Evolutionary conservation across 1,139 yeast species (phyloP).

Genomic region (Kodamaea suecica): DNA sequence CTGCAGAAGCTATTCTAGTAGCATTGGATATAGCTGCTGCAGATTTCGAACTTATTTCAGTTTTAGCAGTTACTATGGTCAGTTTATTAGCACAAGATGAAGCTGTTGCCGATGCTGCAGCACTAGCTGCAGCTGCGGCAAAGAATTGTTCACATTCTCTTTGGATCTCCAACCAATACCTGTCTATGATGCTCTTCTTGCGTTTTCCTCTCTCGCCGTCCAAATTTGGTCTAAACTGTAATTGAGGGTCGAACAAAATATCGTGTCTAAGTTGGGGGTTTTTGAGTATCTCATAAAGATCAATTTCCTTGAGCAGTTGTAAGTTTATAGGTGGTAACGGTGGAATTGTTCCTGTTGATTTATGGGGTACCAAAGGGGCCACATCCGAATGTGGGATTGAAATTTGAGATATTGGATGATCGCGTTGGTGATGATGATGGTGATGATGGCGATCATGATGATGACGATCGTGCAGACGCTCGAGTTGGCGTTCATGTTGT

Average conservation of each 20-base stretch:
- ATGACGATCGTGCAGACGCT: slow-evolving; percentile 10
- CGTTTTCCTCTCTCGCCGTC: slow-evolving; percentile 88
- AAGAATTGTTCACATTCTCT: slow-evolving; percentile 54
- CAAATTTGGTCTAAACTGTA: slow-evolving; percentile 87
- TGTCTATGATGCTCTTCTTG: slow-evolving; percentile 71
- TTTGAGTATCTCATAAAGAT: slow-evolving; percentile 80
- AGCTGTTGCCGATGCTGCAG: slow-evolving; percentile 6
- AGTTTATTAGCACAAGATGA: too few relatives aligned
- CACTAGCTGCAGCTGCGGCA: slow-evolving; percentile 5
- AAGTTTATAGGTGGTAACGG: slow-evolving; percentile 82
- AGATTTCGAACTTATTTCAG: too few relatives aligned
- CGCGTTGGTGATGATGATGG: slow-evolving; percentile 12
- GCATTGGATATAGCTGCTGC: too few relatives aligned
- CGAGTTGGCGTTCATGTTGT: slow-evolving; percentile 3
- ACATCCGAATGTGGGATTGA: slow-evolving; percentile 18
- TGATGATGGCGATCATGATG: slow-evolving; percentile 19
- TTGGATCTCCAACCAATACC: slow-evolving; percentile 78
- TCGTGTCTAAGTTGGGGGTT: slow-evolving; percentile 94
- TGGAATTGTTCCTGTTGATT: slow-evolving; percentile 18
- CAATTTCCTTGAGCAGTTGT: slow-evolving; percentile 81
- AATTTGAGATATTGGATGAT: slow-evolving; percentile 9
- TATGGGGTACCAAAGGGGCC: slow-evolving; percentile 11
- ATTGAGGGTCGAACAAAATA: slow-evolving; percentile 85
- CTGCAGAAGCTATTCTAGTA: too few relatives aligned
- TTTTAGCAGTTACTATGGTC: too few relatives aligned